Evolutionary conservation across 2,329 filamentous ascomycete species (phyloP).

Genomic region (Camillea tinctor): DNA sequence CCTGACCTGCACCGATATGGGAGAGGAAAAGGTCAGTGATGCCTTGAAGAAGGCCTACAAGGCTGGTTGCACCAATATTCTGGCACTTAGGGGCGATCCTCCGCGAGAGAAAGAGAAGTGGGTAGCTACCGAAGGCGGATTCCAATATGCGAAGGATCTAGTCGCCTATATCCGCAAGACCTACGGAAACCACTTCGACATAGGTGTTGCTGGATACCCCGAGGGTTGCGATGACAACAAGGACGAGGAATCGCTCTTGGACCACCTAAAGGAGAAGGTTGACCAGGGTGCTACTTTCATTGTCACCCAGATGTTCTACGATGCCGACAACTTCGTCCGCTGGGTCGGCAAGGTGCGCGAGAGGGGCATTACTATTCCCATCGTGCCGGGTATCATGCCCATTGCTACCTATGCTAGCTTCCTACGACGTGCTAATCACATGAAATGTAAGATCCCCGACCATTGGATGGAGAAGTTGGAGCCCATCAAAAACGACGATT

Average conservation of each 20-base stretch:
- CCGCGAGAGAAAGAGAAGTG: conserved; percentile 92
- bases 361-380: conserved; percentile 78
- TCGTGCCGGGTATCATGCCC: conserved; percentile 89
- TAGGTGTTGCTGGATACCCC: conserved; percentile 94
- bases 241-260: conserved; percentile 78
- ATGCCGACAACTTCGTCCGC: conserved; percentile 88
- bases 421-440: conserved; percentile 84
- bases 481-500: conserved; percentile 94
- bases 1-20: conserved; percentile 98
- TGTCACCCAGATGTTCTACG: conserved; percentile 99
- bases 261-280: conserved; percentile 95
- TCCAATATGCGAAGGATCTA: conserved; percentile 89
- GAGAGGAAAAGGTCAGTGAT: conserved; percentile 83
- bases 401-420: conserved; percentile 96
- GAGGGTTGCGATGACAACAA: conserved; percentile 94
- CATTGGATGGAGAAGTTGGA: conserved; percentile 81
- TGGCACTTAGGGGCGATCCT: conserved; percentile 89
- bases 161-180: conserved; percentile 71
- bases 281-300: conserved; percentile 92
- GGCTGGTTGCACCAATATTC: conserved; percentile 94
- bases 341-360: conserved; percentile 88
- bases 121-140: conserved; percentile 82
- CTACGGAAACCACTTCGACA: conserved; percentile 91
- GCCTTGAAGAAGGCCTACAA: conserved; percentile 88
- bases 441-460: conserved; percentile 78